phyloP scores from a whole-genome alignment of 768 basidiomycete species.

The Hortiboletus flavorubellus region DNA sequence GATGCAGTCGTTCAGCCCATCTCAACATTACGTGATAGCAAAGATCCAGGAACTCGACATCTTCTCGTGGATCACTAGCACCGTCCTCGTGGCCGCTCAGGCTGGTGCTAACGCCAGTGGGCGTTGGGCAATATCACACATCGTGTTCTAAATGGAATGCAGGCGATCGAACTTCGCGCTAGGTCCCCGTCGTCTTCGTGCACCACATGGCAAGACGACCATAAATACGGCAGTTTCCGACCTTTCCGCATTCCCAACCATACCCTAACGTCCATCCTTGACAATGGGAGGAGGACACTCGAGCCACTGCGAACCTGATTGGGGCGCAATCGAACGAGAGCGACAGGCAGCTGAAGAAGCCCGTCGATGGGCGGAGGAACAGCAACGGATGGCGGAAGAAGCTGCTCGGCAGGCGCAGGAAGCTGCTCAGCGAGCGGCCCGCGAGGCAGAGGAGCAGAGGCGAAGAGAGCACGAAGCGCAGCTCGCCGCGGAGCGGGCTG shows the following conservation, averaged over 20 bases:
- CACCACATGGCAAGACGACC: background rate
- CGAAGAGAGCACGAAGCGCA: constrained; percentile 14
- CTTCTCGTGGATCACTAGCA: too few relatives aligned
- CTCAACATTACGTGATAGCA: background rate
- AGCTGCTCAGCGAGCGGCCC: constrained; percentile 21
- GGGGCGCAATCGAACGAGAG: constrained; percentile 21
- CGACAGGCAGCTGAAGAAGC: constrained; percentile 18
- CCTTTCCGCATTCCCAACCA: background rate
- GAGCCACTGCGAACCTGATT: constrained; percentile 20
- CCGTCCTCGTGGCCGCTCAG: too few relatives aligned
- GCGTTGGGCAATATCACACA: background rate
- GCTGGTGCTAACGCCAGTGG: background rate
- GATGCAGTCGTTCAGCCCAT: too few relatives aligned
- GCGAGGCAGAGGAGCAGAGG: constrained; percentile 21
- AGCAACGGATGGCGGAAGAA: constrained; percentile 15
- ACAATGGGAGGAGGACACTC: constrained; percentile 30
- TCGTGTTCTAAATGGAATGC: background rate
- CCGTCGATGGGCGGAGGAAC: constrained; percentile 22
- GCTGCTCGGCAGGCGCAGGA: constrained; percentile 20
- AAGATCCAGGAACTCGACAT: background rate
- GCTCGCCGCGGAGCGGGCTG: constrained; percentile 22
- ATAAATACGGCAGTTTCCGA: background rate
- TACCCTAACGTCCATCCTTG: background rate
- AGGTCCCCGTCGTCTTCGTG: background rate
- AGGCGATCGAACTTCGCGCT: background rate